Conservation (phyloP, 768 basidiomycete genomes). For the Leucocoprinus sp. region DNA sequence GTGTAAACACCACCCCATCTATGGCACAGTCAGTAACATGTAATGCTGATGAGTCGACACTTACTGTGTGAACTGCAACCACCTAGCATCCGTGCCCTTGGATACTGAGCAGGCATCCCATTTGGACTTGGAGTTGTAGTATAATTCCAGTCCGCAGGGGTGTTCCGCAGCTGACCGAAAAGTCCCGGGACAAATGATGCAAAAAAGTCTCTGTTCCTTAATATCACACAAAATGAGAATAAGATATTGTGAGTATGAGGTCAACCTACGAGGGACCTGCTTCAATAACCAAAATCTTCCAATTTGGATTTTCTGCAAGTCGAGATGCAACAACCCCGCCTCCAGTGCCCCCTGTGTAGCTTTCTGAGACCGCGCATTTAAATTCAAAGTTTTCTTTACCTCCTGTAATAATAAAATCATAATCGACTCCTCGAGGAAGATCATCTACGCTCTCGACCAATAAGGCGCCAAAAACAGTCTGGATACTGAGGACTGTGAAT, state of each 20-base stretch:
- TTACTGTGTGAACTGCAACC: slow-evolving; percentile 14
- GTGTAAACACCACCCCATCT: slow-evolving; percentile 24
- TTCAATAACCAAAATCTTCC: slow-evolving; percentile 13
- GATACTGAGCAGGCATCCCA: slow-evolving; percentile 3
- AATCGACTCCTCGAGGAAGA: not conserved
- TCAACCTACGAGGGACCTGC: slow-evolving; percentile 11
- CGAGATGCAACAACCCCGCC: slow-evolving; percentile 9
- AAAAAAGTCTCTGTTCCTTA: slow-evolving; percentile 3
- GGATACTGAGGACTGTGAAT: not conserved
- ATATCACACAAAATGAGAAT: not conserved
- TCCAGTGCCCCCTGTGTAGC: slow-evolving; percentile 9
- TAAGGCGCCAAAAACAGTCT: not conserved
- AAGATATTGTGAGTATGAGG: not conserved
- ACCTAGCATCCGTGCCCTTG: slow-evolving; percentile 11
- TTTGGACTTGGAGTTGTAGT: slow-evolving; percentile 9
- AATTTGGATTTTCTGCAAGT: slow-evolving; percentile 8
- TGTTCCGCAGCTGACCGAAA: not conserved
- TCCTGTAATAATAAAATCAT: slow-evolving; percentile 11
- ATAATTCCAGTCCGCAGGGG: slow-evolving; percentile 14
- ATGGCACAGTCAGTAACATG: not conserved
- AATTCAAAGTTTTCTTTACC: not conserved
- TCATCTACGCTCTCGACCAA: not conserved
- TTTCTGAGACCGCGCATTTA: not conserved
- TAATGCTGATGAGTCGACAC: not conserved
- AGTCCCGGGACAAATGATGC: not conserved